Evolutionary conservation across 306 rosid species (phyloP).

Genomic region (Chamaecrista fasciculata): DNA sequence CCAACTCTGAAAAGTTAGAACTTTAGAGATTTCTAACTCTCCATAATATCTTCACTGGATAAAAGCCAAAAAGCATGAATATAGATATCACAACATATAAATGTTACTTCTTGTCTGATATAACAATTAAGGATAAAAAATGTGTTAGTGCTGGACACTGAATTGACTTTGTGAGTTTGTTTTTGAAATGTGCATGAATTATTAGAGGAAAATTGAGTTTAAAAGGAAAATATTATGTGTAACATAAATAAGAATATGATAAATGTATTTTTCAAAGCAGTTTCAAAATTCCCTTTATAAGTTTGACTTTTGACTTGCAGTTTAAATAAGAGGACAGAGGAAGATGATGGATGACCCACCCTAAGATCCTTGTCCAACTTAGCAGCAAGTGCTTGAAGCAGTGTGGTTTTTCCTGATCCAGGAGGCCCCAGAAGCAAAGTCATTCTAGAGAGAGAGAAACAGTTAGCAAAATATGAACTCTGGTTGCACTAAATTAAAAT

Average conservation of each 20-base stretch:
- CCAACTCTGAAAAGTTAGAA: too few relatives aligned
- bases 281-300: background rate
- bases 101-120: background rate
- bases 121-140: background rate
- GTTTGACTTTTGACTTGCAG: background rate
- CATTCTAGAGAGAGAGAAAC: conserved; percentile 37
- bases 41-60: too few relatives aligned
- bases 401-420: conserved; percentile 49
- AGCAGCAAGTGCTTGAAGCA: conserved; percentile 45
- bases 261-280: background rate
- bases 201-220: background rate
- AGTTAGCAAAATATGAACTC: background rate
- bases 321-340: too few relatives aligned
- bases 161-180: too few relatives aligned
- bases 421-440: conserved; percentile 51
- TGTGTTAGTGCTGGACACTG: too few relatives aligned
- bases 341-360: too few relatives aligned
- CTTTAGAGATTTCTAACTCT: too few relatives aligned
- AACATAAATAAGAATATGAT: background rate
- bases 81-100: too few relatives aligned
- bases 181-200: too few relatives aligned
- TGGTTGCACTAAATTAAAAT: background rate
- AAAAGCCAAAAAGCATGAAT: background rate
- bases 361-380: conserved; percentile 43
- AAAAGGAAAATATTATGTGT: background rate